These are phyloP conservation scores for Populus ilicifolia DNA, from an alignment of 345 rosid genomes.

Conservation along the genomic window DNA sequence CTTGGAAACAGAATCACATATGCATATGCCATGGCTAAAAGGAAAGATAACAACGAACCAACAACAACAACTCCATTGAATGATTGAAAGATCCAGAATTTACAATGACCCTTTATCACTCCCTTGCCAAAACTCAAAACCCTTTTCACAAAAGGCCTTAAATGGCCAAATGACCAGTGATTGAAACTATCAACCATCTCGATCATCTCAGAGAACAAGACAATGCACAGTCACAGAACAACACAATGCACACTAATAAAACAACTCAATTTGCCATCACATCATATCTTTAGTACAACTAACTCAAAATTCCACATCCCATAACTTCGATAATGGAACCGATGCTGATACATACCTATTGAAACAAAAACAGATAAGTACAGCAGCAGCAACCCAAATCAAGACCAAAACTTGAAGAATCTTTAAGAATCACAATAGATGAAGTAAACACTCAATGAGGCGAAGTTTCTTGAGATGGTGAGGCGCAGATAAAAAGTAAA, in stretches of 20 bases:
- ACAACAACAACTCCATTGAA: conserved; percentile 33
- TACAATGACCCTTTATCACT: conserved; percentile 28
- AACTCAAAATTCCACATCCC: not conserved
- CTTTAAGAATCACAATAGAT: not conserved
- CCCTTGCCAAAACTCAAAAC: conserved; percentile 30
- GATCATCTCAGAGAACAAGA: not conserved
- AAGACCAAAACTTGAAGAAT: not conserved
- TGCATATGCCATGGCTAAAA: conserved; percentile 39
- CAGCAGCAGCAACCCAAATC: not conserved
- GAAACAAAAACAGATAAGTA: not conserved
- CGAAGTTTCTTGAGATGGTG: not conserved
- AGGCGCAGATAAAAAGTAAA: not conserved
- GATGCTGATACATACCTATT: not conserved
- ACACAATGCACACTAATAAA: not conserved
- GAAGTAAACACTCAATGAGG: not conserved
- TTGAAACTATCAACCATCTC: conserved; percentile 24
- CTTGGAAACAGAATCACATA: conserved; percentile 41
- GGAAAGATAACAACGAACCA: conserved; percentile 39
- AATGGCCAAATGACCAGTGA: conserved; percentile 22
- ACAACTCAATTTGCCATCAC: not conserved
- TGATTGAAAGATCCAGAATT: conserved; percentile 37
- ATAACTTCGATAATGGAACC: not conserved
- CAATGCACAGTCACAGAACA: not conserved
- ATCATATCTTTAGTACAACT: not conserved
- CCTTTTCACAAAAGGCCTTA: conserved; percentile 24